A percentile compares a stretch with the other conserved stretches of the same genome.
These are phyloP conservation scores for Cladosporium sp. DNA, from an alignment of 2,329 filamentous ascomycete genomes.

Conservation along the genomic window DNA sequence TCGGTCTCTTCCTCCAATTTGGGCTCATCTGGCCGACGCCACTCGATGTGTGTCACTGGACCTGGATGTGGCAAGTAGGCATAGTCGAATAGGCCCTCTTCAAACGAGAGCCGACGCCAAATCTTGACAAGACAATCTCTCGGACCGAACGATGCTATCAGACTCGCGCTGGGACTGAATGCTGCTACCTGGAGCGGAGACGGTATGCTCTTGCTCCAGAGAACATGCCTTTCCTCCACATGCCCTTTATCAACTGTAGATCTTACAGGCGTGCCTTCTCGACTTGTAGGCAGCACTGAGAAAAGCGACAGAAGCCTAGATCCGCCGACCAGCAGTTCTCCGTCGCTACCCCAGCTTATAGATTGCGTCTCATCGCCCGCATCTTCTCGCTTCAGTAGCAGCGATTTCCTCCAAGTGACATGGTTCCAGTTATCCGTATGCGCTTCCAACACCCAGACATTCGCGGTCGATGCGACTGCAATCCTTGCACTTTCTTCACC, in stretches of 20 bases:
- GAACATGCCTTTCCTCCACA: conserved; percentile 42
- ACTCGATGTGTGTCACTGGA: conserved; percentile 76
- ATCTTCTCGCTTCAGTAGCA: conserved; percentile 49
- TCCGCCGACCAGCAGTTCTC: conserved; percentile 79
- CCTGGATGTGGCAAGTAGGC: conserved; percentile 83
- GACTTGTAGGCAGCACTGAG: conserved; percentile 42
- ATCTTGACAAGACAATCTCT: conserved; percentile 85
- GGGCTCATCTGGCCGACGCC: conserved; percentile 55
- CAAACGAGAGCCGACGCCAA: conserved; percentile 84
- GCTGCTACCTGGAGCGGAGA: conserved; percentile 68
- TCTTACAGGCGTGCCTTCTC: conserved; percentile 21
- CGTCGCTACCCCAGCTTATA: conserved; percentile 81
- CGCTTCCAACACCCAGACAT: conserved; percentile 75
- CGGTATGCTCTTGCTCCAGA: conserved; percentile 73
- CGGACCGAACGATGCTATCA: conserved; percentile 75
- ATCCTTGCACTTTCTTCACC: conserved; percentile 74
- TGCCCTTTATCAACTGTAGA: conserved; percentile 30
- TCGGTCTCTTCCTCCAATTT: conserved; percentile 57
- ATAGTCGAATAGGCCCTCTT: conserved; percentile 84
- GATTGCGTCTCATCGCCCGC: conserved; percentile 48
- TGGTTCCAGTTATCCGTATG: conserved; percentile 69
- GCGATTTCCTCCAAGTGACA: conserved; percentile 65
- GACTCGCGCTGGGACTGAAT: conserved; percentile 80
- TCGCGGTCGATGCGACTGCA: conserved; percentile 63
- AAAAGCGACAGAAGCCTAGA: conserved; percentile 65